A percentile compares a stretch with the other conserved stretches of the same genome.
These are phyloP conservation scores for Hydrangea macrophylla DNA, from an alignment of 148 eudicot genomes.

Conservation along the genomic window DNA sequence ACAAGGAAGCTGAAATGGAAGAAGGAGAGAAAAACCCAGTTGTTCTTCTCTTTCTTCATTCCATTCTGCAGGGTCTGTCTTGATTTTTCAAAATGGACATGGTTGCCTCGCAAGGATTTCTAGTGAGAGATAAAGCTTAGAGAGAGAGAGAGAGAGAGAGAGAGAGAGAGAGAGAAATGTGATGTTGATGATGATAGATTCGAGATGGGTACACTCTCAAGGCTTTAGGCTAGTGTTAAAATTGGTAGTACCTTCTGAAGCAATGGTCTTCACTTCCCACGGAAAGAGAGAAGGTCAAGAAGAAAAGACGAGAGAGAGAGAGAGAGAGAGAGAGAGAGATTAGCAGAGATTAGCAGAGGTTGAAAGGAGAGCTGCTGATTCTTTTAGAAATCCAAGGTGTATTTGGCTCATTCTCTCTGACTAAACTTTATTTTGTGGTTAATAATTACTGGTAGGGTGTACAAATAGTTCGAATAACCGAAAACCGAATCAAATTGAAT, in stretches of 20 bases:
- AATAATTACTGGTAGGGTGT: too few relatives aligned
- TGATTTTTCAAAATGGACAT: constrained; percentile 4
- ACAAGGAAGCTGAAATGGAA: background rate
- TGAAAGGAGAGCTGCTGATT: background rate
- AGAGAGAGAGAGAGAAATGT: background rate
- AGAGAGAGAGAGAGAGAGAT: background rate
- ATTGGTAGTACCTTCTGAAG: background rate
- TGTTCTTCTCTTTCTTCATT: background rate
- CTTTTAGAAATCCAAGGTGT: too few relatives aligned
- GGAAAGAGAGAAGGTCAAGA: background rate
- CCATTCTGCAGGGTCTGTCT: background rate
- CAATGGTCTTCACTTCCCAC: background rate
- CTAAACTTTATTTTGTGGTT: too few relatives aligned
- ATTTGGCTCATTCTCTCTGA: too few relatives aligned
- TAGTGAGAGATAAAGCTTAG: background rate
- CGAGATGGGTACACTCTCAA: constrained; percentile 13
- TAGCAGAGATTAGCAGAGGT: constrained; percentile 1
- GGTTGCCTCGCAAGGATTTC: background rate
- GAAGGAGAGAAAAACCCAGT: background rate
- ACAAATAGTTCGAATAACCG: too few relatives aligned
- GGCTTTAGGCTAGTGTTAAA: background rate
- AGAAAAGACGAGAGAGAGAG: background rate
- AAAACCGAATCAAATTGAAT: too few relatives aligned
- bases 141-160: background rate
- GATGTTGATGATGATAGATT: background rate